Conservation (phyloP, 2,329 filamentous ascomycete species). For the Rosellinia necatrix region DNA sequence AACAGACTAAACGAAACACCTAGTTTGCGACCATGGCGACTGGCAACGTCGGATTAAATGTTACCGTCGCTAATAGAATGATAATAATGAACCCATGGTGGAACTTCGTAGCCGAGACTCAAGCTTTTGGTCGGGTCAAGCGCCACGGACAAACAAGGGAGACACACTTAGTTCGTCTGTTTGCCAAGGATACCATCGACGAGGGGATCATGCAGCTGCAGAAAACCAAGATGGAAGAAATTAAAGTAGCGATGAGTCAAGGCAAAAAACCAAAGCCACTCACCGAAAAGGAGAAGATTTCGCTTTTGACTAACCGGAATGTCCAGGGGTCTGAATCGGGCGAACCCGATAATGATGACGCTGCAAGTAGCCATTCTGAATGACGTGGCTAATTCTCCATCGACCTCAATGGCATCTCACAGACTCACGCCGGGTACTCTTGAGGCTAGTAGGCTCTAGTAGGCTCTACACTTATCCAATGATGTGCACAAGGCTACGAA, state of each 20-base stretch:
- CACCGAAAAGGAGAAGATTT: neutral
- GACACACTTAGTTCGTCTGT: constrained; percentile 62
- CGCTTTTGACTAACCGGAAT: constrained; percentile 3
- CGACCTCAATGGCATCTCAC: too few relatives aligned
- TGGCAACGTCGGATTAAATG: constrained; percentile 47
- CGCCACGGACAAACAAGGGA: constrained; percentile 67
- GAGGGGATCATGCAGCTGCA: constrained; percentile 14
- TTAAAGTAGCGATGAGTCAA: constrained; percentile 1
- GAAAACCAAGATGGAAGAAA: neutral
- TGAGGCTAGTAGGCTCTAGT: too few relatives aligned
- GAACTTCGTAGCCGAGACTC: constrained; percentile 64
- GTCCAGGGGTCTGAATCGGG: neutral
- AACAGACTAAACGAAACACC: neutral
- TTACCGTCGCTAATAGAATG: constrained; percentile 53
- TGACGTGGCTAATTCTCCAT: too few relatives aligned
- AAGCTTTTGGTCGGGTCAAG: constrained; percentile 64
- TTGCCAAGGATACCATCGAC: constrained; percentile 35
- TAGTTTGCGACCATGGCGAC: constrained; percentile 44
- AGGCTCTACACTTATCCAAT: too few relatives aligned
- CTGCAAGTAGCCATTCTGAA: neutral
- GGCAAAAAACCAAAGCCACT: constrained; percentile 15
- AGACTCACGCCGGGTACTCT: too few relatives aligned
- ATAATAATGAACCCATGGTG: constrained; percentile 65
- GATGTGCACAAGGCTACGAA: too few relatives aligned
- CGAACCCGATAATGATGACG: neutral